These are phyloP conservation scores for Suhomyces panamericanus DNA, from an alignment of 1,139 yeast species.

Conservation along the genomic window DNA sequence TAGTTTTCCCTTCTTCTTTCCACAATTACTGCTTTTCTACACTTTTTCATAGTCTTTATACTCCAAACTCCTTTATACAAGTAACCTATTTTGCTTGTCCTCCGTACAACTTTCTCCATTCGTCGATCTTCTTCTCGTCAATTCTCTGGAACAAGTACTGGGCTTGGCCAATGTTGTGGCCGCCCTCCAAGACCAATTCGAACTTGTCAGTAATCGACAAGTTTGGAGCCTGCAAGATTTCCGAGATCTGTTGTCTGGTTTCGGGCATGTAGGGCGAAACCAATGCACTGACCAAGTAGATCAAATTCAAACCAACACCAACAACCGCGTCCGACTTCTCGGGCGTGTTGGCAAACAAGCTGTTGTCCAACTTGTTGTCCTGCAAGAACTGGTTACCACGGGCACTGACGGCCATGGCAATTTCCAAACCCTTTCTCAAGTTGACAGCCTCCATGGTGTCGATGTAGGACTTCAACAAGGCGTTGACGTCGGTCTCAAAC, in stretches of 20 bases:
- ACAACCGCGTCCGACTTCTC: slow-evolving; percentile 89
- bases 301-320: slow-evolving; percentile 85
- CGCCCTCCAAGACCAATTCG: slow-evolving; percentile 65
- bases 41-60: not conserved
- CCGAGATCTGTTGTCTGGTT: slow-evolving; percentile 65
- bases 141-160: slow-evolving; percentile 89
- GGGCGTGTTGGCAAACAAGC: slow-evolving; percentile 72
- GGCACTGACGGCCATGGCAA: slow-evolving; percentile 87
- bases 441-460: slow-evolving; percentile 76
- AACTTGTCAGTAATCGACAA: slow-evolving; percentile 77
- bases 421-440: slow-evolving; percentile 84
- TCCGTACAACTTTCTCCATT: slow-evolving; percentile 86
- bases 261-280: slow-evolving; percentile 91
- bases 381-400: slow-evolving; percentile 95
- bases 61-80: slow-evolving; percentile 1
- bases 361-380: slow-evolving; percentile 91
- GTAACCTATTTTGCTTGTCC: slow-evolving; percentile 53
- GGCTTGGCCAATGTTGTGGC: slow-evolving; percentile 89
- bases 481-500: slow-evolving; percentile 60
- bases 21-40: too few relatives aligned
- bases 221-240: slow-evolving; percentile 81
- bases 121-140: slow-evolving; percentile 83
- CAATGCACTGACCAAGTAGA: slow-evolving; percentile 78
- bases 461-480: slow-evolving; percentile 59
- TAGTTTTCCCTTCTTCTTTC: too few relatives aligned